A percentile compares a stretch with the other conserved stretches of the same genome.
These are phyloP conservation scores for Yamadazyma aaseri DNA, from an alignment of 1,139 yeast species.

Conservation along the genomic window DNA sequence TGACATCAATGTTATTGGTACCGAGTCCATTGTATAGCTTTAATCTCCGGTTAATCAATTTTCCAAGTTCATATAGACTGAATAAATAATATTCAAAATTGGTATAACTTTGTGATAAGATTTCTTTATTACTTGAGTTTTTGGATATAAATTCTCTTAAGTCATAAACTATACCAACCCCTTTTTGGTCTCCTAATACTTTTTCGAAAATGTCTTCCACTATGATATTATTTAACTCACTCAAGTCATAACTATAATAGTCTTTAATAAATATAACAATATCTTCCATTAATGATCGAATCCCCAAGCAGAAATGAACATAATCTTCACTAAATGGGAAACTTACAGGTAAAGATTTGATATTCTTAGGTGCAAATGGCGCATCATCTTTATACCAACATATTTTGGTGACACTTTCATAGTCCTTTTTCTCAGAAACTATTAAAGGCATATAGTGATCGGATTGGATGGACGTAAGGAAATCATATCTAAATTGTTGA, in stretches of 20 bases:
- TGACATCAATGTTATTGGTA: constrained; percentile 39
- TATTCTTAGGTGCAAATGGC: constrained; percentile 38
- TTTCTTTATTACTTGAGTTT: constrained; percentile 77
- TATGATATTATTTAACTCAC: constrained; percentile 46
- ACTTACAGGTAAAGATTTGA: constrained; percentile 56
- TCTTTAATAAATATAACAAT: constrained; percentile 63
- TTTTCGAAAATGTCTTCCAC: constrained; percentile 65
- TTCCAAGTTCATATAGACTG: constrained; percentile 58
- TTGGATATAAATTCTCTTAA: constrained; percentile 58
- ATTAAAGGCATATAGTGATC: constrained; percentile 90
- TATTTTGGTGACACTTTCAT: constrained; percentile 58
- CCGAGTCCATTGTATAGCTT: constrained; percentile 56
- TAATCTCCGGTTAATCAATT: constrained; percentile 39
- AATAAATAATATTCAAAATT: constrained; percentile 81
- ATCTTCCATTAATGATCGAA: constrained; percentile 63
- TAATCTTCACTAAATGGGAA: constrained; percentile 89
- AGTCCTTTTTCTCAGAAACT: constrained; percentile 58
- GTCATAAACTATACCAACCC: constrained; percentile 63
- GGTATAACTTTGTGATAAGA: constrained; percentile 83
- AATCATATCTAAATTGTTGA: constrained; percentile 59
- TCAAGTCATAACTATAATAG: constrained; percentile 54
- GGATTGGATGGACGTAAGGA: constrained; percentile 60
- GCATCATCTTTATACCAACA: constrained; percentile 70
- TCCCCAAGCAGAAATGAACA: constrained; percentile 78
- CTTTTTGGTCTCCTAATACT: constrained; percentile 53